Base-by-base conservation (phyloP, 2,329 filamentous ascomycete species). In the Pseudovirgaria hyperparasitica region DNA sequence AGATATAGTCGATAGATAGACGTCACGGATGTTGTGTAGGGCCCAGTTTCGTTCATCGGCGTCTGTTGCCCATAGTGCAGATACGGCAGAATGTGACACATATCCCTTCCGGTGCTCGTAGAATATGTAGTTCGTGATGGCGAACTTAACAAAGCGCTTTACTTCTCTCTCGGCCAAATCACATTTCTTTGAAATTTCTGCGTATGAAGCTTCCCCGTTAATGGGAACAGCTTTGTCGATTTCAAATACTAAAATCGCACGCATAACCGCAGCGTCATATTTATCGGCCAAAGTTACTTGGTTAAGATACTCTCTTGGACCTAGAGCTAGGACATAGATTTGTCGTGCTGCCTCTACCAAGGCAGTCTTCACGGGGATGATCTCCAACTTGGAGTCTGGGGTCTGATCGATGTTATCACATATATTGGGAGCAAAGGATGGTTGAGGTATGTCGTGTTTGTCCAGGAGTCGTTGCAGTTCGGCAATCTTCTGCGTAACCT, bases 71-170 rank as follows among this genome's bases (percentile, higher is more conserved):
- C 36, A 16, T 11, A 27, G 16, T 18, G 26, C 26, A 15, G 34
- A 36, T 6, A 25, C 26, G 9, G 32, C 33, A 7, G 52, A 60
- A 34, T 62, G 59, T 3, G 51, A 49, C 5, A 62, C 52, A 11
- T 41, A 38, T 3, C 49, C 55, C 4, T 40, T 33, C 8, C 39
- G 29, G 0, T 53, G 55, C 35, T 61, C 58, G 13, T 34, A 32
- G 30, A 62, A 61, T 17, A 60, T 37, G 26, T 46, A 45, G 32
- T 55, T 55, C 1, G 49, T 47, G 36, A 59, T 57, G 17, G 54
- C 54, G 15, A 54, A 45, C 7, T 55, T 54, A 11, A 58, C 23
- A 1, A 60, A 30, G 11, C 57, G 52, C 16, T 42, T 38, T 7
- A 53, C 20, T 18, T 32, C 33, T 22, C 25, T 23, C 15, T 19